phyloP scores from a whole-genome alignment of 169 alveolate species.

The Cryptosporidium meleagridis region DNA sequence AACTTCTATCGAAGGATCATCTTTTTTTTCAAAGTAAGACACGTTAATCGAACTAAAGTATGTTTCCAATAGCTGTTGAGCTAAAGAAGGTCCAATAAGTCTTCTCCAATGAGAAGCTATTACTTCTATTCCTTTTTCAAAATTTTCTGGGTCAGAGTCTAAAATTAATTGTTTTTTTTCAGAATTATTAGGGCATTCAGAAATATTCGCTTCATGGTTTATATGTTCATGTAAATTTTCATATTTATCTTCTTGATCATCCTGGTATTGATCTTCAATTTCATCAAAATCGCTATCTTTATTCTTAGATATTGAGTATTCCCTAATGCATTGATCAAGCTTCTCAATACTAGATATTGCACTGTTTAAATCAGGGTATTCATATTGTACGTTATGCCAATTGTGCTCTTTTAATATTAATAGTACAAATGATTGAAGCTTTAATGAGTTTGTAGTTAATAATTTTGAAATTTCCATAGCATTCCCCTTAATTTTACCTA shows the following conservation, averaged over 20 bases:
- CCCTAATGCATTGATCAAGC: constrained; percentile 4
- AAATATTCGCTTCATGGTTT: neutral
- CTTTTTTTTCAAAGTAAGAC: neutral
- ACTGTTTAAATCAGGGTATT: constrained; percentile 14
- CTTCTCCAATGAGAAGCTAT: constrained; percentile 74
- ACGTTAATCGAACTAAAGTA: constrained; percentile 28
- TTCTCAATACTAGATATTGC: constrained; percentile 32
- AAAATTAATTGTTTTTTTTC: neutral
- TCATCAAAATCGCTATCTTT: constrained; percentile 11
- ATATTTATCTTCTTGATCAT: constrained; percentile 3
- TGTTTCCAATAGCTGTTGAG: constrained; percentile 65
- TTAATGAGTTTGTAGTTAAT: constrained; percentile 35
- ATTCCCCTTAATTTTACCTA: constrained; percentile 23
- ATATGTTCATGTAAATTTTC: neutral
- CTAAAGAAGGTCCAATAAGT: constrained; percentile 57
- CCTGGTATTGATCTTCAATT: neutral
- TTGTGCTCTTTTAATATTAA: constrained; percentile 43
- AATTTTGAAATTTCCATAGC: constrained; percentile 74
- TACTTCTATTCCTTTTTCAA: constrained; percentile 56
- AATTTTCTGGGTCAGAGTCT: neutral
- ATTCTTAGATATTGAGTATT: constrained; percentile 25
- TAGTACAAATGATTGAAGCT: constrained; percentile 36
- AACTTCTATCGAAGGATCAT: neutral
- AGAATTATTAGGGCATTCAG: neutral
- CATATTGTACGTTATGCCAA: constrained; percentile 54